These are phyloP conservation scores for Chytridiales sp. DNA, from an alignment of 371 early-diverging fungal species.

Conservation along the genomic window DNA sequence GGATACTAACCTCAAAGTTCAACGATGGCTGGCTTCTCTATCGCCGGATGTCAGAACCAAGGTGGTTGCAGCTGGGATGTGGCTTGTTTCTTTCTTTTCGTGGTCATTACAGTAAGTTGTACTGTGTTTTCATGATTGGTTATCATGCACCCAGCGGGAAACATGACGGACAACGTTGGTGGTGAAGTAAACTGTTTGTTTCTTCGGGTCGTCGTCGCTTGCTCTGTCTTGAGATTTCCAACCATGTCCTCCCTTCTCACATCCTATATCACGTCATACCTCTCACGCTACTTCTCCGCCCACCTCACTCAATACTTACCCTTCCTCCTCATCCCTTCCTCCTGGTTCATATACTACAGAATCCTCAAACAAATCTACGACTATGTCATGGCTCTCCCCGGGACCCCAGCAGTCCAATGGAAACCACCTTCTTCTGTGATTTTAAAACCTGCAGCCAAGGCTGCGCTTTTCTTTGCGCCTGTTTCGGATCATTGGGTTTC, in stretches of 20 bases:
- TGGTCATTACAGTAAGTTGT: not conserved
- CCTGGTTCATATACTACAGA: not conserved
- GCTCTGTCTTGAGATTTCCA: not conserved
- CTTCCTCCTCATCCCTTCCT: too few species aligned
- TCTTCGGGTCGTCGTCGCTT: not conserved
- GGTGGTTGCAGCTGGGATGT: constrained; percentile 1
- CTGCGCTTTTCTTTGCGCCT: constrained; percentile 19
- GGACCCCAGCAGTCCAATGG: constrained; percentile 19
- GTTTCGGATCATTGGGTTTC: constrained; percentile 15
- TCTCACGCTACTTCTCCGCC: too few species aligned
- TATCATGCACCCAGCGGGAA: too few species aligned
- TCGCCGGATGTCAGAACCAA: constrained; percentile 13
- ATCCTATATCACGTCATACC: too few species aligned
- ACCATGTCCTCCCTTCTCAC: not conserved
- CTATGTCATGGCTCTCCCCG: constrained; percentile 14
- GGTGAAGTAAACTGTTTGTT: too few species aligned
- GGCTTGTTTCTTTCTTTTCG: constrained; percentile 3
- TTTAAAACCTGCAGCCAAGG: constrained; percentile 12
- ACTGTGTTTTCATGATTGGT: too few species aligned
- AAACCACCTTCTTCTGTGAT: constrained; percentile 19
- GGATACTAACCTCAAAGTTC: constrained; percentile 14
- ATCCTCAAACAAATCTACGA: constrained; percentile 3
- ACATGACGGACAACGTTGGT: too few species aligned
- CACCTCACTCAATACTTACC: too few species aligned
- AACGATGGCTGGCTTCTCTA: constrained; percentile 6